phyloP scores from a whole-genome alignment of 2,329 filamentous ascomycete species.

The Endoconidiophora laricicola region DNA sequence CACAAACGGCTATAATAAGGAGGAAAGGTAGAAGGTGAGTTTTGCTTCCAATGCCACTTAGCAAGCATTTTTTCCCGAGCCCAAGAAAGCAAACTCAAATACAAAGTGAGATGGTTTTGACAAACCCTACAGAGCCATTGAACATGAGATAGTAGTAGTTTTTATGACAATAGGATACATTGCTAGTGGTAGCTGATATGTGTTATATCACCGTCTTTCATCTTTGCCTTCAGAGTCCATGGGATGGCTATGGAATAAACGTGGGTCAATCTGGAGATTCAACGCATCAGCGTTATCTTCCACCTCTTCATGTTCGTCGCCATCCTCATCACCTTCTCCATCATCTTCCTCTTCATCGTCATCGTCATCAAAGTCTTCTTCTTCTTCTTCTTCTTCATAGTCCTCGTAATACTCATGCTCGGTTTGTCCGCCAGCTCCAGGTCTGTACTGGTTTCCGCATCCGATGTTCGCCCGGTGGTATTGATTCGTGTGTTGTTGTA shows the following conservation, averaged over 20 bases:
- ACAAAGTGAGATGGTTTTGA: too few relatives aligned
- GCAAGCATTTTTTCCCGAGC: too few relatives aligned
- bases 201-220: too few relatives aligned
- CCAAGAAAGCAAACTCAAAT: too few relatives aligned
- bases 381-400: constrained; percentile 16
- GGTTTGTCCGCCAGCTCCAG: background rate
- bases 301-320: background rate
- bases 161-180: too few relatives aligned
- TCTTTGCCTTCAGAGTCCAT: background rate
- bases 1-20: too few relatives aligned
- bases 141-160: too few relatives aligned
- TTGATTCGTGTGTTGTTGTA: background rate
- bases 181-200: too few relatives aligned
- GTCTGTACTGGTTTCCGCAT: too few relatives aligned
- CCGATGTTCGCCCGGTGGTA: background rate
- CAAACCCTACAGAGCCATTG: too few relatives aligned
- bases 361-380: constrained; percentile 15
- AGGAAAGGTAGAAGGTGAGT: too few relatives aligned
- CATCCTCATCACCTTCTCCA: constrained; percentile 15
- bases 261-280: constrained; percentile 7
- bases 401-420: constrained; percentile 18
- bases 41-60: too few relatives aligned
- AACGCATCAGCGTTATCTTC: background rate
- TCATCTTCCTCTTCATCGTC: constrained; percentile 15
- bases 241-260: constrained; percentile 5